Evolutionary conservation across 2,329 filamentous ascomycete species (phyloP).

Genomic region (Xylaria arbuscula): DNA sequence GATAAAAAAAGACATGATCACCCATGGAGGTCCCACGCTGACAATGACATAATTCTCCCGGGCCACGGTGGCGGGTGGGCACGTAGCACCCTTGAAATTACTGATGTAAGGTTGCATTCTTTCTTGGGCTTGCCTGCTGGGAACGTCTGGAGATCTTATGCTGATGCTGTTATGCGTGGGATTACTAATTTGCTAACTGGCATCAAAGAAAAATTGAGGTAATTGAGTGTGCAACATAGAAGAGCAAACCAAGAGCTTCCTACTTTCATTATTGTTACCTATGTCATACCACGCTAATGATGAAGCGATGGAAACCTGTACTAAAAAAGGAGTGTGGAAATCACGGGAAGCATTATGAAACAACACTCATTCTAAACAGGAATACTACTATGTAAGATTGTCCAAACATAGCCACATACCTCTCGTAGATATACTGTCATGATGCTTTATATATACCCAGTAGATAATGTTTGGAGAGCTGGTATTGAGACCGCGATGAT

Average conservation of each 20-base stretch:
- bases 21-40: constrained; percentile 10
- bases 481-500: no score
- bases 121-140: not conserved
- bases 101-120: constrained; percentile 31
- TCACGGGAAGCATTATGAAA: not conserved
- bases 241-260: not conserved
- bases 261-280: not conserved
- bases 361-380: not conserved
- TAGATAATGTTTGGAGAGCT: no score
- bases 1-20: constrained; percentile 24
- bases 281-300: not conserved
- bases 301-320: not conserved
- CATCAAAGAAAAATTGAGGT: not conserved
- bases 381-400: not conserved
- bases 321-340: not conserved
- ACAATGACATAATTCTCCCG: constrained; percentile 28
- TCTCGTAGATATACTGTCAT: not conserved
- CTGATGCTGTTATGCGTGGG: not conserved
- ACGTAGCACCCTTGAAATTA: constrained; percentile 22
- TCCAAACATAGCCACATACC: not conserved
- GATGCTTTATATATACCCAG: no score
- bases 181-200: not conserved
- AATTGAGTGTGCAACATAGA: not conserved
- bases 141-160: not conserved
- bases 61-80: constrained; percentile 7